A percentile compares a stretch with the other conserved stretches of the same genome.
Evolutionary conservation across 2,329 filamentous ascomycete genomes (phyloP).

Genomic region (Fusarium illudens): DNA sequence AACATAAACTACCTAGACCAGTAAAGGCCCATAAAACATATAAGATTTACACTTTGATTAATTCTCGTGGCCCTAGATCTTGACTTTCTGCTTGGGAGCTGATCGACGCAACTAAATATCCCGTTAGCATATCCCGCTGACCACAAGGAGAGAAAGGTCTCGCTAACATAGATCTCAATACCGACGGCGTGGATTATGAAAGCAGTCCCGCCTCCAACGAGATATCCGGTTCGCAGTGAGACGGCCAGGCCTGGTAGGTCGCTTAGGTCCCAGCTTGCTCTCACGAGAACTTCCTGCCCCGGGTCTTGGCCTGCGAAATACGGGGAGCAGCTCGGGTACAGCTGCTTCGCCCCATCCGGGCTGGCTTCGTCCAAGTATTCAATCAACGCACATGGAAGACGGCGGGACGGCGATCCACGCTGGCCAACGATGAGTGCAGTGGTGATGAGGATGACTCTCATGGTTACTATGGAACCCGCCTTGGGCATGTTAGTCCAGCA

Average conservation of each 20-base stretch:
- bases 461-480: constrained; percentile 18
- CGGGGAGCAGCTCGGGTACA: neutral
- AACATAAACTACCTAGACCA: too few relatives aligned
- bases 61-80: too few relatives aligned
- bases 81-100: neutral
- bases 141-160: neutral
- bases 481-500: neutral
- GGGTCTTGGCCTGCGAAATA: constrained; percentile 5
- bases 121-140: neutral
- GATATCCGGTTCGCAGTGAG: constrained; percentile 1
- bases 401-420: neutral
- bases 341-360: neutral
- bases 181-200: neutral
- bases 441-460: constrained; percentile 10
- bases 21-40: too few relatives aligned
- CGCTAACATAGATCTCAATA: constrained; percentile 15
- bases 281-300: constrained; percentile 3
- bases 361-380: constrained; percentile 10
- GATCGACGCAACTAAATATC: neutral
- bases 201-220: neutral
- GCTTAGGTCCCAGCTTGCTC: constrained; percentile 11
- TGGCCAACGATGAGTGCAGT: constrained; percentile 1
- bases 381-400: constrained; percentile 1
- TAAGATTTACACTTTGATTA: too few relatives aligned
- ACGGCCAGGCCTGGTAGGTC: constrained; percentile 12